Percentiles rank a stretch among this genome's conserved stretches.
Evolutionary conservation across 768 basidiomycete species (phyloP).

Genomic region (Boletus reticuloceps): DNA sequence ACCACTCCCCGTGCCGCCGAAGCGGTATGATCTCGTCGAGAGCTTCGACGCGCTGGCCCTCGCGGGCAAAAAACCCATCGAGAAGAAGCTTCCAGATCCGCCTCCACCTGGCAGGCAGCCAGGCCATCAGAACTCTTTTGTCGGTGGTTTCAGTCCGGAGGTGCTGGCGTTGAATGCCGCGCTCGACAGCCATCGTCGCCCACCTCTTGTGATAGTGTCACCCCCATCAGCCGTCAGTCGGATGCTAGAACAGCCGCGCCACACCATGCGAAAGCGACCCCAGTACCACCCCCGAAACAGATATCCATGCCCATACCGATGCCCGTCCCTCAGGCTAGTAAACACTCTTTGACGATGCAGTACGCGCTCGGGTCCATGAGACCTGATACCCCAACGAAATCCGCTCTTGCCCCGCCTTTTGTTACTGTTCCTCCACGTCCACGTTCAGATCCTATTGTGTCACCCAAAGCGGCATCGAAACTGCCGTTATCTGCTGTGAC

Average conservation of each 20-base stretch:
- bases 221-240: neutral
- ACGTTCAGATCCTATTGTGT: slow-evolving; percentile 30
- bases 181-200: slow-evolving; percentile 7
- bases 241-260: slow-evolving; percentile 1
- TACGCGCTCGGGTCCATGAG: slow-evolving; percentile 20
- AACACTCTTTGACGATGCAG: slow-evolving; percentile 19
- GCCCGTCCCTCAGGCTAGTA: slow-evolving; percentile 32
- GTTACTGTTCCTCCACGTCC: slow-evolving; percentile 28
- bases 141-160: slow-evolving; percentile 47
- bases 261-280: neutral
- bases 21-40: slow-evolving; percentile 29
- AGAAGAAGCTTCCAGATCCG: slow-evolving; percentile 15
- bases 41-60: slow-evolving; percentile 35
- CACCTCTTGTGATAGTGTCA: neutral
- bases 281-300: slow-evolving; percentile 9
- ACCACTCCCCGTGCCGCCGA: slow-evolving; percentile 11
- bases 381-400: slow-evolving; percentile 7
- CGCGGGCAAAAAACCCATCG: slow-evolving; percentile 13
- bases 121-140: slow-evolving; percentile 29
- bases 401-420: slow-evolving; percentile 19
- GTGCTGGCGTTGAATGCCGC: slow-evolving; percentile 3
- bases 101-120: neutral
- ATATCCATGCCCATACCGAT: slow-evolving; percentile 25
- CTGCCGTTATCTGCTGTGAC: slow-evolving; percentile 3
- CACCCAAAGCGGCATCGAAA: slow-evolving; percentile 1